A percentile compares a stretch with the other conserved stretches of the same genome.
Evolutionary conservation across 2,329 filamentous ascomycete species (phyloP).

Genomic region (Penicillium sp.): DNA sequence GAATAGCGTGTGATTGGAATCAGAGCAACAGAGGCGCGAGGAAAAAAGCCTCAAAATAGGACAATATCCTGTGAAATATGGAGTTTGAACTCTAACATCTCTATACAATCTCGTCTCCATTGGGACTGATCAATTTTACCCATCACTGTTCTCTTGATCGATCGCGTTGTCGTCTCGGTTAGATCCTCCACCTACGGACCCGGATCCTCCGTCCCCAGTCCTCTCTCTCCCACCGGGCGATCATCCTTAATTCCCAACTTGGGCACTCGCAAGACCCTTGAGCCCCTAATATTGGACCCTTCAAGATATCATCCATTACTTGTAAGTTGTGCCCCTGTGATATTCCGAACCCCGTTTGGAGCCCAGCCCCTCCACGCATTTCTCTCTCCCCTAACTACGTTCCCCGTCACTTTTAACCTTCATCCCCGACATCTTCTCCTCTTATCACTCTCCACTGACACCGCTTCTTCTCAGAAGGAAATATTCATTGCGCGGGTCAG

Average conservation of each 20-base stretch:
- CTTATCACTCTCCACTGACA: constrained; percentile 17
- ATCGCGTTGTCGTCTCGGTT: constrained; percentile 21
- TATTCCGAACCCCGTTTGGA: neutral
- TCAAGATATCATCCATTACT: neutral
- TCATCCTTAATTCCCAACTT: constrained; percentile 23
- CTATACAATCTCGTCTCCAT: neutral
- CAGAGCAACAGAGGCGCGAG: neutral
- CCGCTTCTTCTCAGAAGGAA: constrained; percentile 4
- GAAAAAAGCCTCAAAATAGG: constrained; percentile 1
- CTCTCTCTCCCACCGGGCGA: constrained; percentile 26
- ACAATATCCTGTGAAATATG: constrained; percentile 1
- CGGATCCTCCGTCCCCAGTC: constrained; percentile 30
- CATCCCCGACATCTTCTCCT: constrained; percentile 16
- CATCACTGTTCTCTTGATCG: neutral
- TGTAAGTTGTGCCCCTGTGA: neutral
- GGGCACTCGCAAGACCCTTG: constrained; percentile 22
- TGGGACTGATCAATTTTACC: neutral
- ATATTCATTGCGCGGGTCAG: constrained; percentile 26
- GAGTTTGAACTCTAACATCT: constrained; percentile 5
- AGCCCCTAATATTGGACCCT: neutral
- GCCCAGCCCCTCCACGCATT: constrained; percentile 34
- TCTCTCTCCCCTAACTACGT: constrained; percentile 24
- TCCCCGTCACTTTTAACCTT: constrained; percentile 16
- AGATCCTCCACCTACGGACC: constrained; percentile 27
- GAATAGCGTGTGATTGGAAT: constrained; percentile 21